phyloP scores from a whole-genome alignment of 2,329 filamentous ascomycete species.

The Pseudogymnoascus sp. region DNA sequence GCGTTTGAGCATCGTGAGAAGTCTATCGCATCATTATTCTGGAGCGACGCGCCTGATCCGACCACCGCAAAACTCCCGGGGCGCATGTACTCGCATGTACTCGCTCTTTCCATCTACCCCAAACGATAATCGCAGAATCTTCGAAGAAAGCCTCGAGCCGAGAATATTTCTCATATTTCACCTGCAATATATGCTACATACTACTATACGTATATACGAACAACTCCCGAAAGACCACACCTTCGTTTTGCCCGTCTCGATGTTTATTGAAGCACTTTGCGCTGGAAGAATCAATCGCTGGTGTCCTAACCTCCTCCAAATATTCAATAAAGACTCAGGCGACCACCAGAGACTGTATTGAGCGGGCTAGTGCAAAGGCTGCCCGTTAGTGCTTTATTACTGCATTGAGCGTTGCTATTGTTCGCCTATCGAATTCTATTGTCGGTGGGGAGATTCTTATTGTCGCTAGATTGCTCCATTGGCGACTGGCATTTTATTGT shows the following conservation, averaged over 20 bases:
- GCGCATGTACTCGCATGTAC: neutral
- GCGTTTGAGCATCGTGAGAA: neutral
- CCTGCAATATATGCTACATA: neutral
- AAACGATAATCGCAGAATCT: conserved; percentile 2
- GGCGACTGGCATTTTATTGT: neutral
- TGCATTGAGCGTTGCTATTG: neutral
- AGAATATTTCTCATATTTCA: neutral
- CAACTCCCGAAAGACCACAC: neutral
- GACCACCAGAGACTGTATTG: neutral
- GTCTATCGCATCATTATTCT: neutral
- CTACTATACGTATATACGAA: neutral
- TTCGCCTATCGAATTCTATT: neutral
- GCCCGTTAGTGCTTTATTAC: neutral
- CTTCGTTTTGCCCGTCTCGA: neutral
- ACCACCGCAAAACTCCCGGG: neutral
- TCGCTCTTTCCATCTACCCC: neutral
- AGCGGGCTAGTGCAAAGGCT: neutral
- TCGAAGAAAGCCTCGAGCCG: neutral
- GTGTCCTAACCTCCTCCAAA: neutral
- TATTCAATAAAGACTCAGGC: neutral
- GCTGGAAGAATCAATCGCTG: neutral
- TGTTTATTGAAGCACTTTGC: conserved; percentile 3
- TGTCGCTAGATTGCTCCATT: neutral
- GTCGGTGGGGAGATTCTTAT: neutral
- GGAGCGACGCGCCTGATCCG: neutral